Base-by-base conservation (phyloP, 2,329 filamentous ascomycete species). In the Phialocephala sp. region DNA sequence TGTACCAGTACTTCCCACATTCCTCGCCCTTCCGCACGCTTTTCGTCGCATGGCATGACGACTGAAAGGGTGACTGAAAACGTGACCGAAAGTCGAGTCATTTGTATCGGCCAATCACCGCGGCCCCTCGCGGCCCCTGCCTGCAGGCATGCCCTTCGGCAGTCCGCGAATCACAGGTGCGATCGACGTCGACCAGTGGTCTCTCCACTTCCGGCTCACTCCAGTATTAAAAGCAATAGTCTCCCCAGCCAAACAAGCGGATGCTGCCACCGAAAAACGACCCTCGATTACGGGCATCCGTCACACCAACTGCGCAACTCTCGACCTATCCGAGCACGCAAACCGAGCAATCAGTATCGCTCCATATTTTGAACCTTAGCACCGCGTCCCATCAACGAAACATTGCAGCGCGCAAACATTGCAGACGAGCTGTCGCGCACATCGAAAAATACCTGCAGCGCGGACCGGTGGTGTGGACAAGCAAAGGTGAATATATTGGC, bases 401-500 rank as follows among this genome's bases (percentile, higher is more conserved):
- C 37, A 37, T 39, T 39, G 24, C 55, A 57, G 12, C 55, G 18
- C 35, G 18, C 45, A 41, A 22, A 14, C 47, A 61, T 41, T 22
- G 50, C 59, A 50, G 20, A 57, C 20, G 2, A 35, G 37, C 11
- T 43, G 0, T 41, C 36, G 41, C 54, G 22, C 55, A 39, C 8
- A 8, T 22, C 35, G 27, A n/a, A 18, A 36, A 15, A 3, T 37
- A 20, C 35, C n/a, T 39, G n/a, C 20, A 18, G 6, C 5, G 12
- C 18, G 3, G 55, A 57, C 9, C 14, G 14, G 39, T 35, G 12
- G 14, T 9, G 45, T 8, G 36, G 62, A 41, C 32, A 52, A 41
- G 54, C 59, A 72, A 73, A 73, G 71, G 71, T 72, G 68, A 73
- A 70, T 72, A 70, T 65, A 18, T 36, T 45, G 52, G 60, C 37